These are phyloP conservation scores for Coniochaeta ligniaria DNA, from an alignment of 2,329 filamentous ascomycete species.

Conservation along the genomic window DNA sequence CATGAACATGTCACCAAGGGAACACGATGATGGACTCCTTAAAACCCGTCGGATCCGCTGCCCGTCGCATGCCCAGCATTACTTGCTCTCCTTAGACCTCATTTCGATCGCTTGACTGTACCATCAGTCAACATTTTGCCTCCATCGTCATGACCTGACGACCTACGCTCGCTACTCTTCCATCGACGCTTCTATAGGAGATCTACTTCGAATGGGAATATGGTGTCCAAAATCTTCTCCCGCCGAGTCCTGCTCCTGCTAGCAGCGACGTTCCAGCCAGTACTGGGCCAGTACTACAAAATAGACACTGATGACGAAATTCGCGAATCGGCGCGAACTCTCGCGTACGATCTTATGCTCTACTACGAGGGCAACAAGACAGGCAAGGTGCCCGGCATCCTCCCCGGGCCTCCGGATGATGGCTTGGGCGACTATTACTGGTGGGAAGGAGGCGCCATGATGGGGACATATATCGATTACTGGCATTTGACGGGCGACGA, in stretches of 20 bases:
- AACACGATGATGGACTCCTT: not conserved
- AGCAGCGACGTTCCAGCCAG: not conserved
- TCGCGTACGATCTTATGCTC: constrained; percentile 36
- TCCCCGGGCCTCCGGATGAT: constrained; percentile 37
- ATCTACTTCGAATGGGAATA: too few relatives aligned
- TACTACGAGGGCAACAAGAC: constrained; percentile 39
- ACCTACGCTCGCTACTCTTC: too few relatives aligned
- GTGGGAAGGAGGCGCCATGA: constrained; percentile 60
- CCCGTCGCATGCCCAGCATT: not conserved
- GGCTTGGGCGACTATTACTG: constrained; percentile 51
- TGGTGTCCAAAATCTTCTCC: not conserved
- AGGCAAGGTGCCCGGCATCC: constrained; percentile 36
- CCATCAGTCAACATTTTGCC: too few relatives aligned
- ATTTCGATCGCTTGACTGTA: too few relatives aligned
- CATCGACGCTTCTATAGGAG: too few relatives aligned
- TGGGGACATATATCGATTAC: constrained; percentile 57
- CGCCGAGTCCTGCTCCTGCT: not conserved
- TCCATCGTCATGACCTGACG: too few relatives aligned
- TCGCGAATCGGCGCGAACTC: constrained; percentile 1
- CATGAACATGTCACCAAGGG: too few relatives aligned
- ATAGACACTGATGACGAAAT: not conserved
- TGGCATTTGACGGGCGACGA: constrained; percentile 55
- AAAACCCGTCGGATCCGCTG: not conserved
- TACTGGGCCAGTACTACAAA: not conserved
- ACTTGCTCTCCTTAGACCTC: too few relatives aligned